Base-by-base conservation (phyloP, 306 rosid genomes). In the Ceratonia siliqua region DNA sequence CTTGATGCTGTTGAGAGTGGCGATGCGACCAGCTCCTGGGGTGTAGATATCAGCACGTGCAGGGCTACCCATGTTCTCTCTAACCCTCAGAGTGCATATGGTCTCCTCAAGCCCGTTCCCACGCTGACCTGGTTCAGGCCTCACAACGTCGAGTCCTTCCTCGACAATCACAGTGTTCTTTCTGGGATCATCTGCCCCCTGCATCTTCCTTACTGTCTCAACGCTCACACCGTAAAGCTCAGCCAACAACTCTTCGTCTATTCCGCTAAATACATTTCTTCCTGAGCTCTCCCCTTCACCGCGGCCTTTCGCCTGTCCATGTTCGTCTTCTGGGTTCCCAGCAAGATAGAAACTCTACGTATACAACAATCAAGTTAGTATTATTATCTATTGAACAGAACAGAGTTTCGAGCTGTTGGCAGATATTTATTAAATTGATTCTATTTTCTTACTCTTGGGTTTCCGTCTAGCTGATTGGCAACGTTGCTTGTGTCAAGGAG, bases 1-100 rank as follows among this genome's bases (percentile, higher is more conserved):
- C 68, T 62, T 62, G 68, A 32, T 35, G 68, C 45, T 38, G n/a
- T 62, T 62, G 68, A 62, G 68, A n/a, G 68, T 62, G 48, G 68
- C 68, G n/a, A 62, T 62, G 45, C 68, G 68, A 62, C 68, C 68
- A n/a, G 68, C 68, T 5, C 4, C 28, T 17, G 46, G 68, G 28
- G 48, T 62, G 68, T 62, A 33, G 15, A 62, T 32, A 38, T 62
- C 68, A 18, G 68, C 68, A 8, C 68, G 68, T 62, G 43, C 27
- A 1, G 68, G 46, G 28, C 28, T 62, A 8, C 8, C 68, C 46
- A 62, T 3, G 48, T n/a, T 10, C 46, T 62, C 68, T 38, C 68
- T n/a, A 4, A 62, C 68, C 45, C 68, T 62, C 15, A 62, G 10
- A 1, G 68, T 62, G 68, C 68, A 62, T 62, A 62, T 17, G 28